Base-by-base conservation (phyloP, 2,329 filamentous ascomycete genomes). In the Calonectria crousiana region DNA sequence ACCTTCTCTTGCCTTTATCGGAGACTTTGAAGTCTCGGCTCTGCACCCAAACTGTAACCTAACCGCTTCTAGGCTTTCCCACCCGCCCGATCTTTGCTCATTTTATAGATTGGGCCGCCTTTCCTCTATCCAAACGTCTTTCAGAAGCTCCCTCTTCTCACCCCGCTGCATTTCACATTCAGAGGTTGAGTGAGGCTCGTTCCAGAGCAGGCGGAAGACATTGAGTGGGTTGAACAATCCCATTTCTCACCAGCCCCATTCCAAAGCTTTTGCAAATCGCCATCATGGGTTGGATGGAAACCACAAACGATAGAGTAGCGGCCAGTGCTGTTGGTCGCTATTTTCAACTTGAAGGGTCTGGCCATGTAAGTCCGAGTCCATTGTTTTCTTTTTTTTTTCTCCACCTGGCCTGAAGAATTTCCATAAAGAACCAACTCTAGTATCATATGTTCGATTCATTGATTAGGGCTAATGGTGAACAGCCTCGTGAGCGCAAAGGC, bases 311-410 rank as follows among this genome's bases (percentile, higher is more conserved):
- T 76, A 88, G 86, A 74, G 89, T 95, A 78, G 94, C 94, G 74
- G 86, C 85, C 76, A 93, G 92, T 82, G 84, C 88, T 41, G 89
- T 95, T 74, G 94, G 94, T 75, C 88, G 89, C 78, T 94, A 92
- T 87, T 98, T 98, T 86, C 91, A 92, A 78, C 91, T 98, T 51
- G 95, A 97, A 75, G 94, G 94, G 77, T 95, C 91, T 49, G 95
- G 95, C 80, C 94, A 96, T 90, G 93, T 95, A 90, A 88, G 92
- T 89, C 51, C 16, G 2, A 68, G 28, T 41, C 32, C 18, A 4
- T 34, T 58, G n/a, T 38, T 41, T 58, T 38, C 6, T 14, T 36
- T 49, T 47, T 36, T 49, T 47, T 14, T 52, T 20, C 13, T 60
- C 23, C 4, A 6, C 44, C 10, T 52, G 53, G 26, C 23, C 34